Evolutionary conservation across 345 rosid genomes (phyloP), one percentile per base, ranked within the genome.

Genomic region (Euphorbia lathyris): DNA sequence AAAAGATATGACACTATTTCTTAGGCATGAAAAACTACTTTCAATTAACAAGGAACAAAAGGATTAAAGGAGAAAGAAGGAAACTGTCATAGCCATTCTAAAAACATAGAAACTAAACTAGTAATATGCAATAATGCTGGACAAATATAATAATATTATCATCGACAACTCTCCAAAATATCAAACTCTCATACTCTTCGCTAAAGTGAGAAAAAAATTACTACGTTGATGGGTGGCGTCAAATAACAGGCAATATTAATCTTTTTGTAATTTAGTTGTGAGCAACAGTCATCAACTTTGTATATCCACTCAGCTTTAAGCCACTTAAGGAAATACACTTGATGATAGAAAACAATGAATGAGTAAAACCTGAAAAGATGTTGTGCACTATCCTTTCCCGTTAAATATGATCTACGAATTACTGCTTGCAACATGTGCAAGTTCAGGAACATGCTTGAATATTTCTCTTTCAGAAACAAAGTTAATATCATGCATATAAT

Each of bases 1-100:
- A 83, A 48, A 83, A 48, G 19, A 19, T 26, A 73, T 59, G 2
- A 64, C 25, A 64, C 50, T 63, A 45, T 14, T 45, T 26, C 34
- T 43, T 25, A 45, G 26, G 23, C 22, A 22, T 50, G 26, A 27
- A 71, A 75, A 2, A 43, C 13, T 13, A 5, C 22, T 40, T 20
- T 47, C 40, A 27, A 17, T 3, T 12, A 25, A n/a, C 25, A 53
- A 9, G 12, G 38, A 47, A 25, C 23, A 60, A 26, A 16, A 29
- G 5, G 25, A 40, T 27, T 9, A 12, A 5, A 22, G 27, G 8
- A 9, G 45, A 63, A 29, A 29, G 32, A 1, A 13, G 52, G n/a
- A 7, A 19, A 30, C 6, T 30, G 12, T 4, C 0, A 22, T 23
- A 40, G 7, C 25, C 17, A 38, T 13, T 63, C 29, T 27, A 22